A percentile compares a stretch with the other conserved stretches of the same genome.
These are phyloP conservation scores for Alisma plantagoaquatica DNA, from an alignment of 106 monocot species.

Conservation along the genomic window DNA sequence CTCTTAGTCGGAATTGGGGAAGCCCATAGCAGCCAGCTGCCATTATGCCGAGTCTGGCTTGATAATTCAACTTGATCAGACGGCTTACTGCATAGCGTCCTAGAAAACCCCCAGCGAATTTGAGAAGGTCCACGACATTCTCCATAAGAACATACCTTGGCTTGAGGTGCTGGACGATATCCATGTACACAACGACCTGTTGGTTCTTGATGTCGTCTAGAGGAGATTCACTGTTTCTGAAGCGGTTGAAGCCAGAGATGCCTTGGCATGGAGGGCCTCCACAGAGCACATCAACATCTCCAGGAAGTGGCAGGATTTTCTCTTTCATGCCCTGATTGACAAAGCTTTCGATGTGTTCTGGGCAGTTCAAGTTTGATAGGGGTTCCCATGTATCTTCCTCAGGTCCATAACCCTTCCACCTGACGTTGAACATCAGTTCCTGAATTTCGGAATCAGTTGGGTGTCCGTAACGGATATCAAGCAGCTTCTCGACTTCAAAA, in stretches of 20 bases:
- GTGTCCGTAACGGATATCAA: constrained; percentile 80
- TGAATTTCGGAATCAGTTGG: constrained; percentile 24
- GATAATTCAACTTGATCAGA: constrained; percentile 50
- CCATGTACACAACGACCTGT: constrained; percentile 75
- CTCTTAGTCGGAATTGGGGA: constrained; percentile 46
- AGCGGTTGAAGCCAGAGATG: constrained; percentile 80
- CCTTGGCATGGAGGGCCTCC: constrained; percentile 98
- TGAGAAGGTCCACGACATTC: constrained; percentile 89
- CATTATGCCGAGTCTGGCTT: constrained; percentile 55
- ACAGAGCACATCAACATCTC: constrained; percentile 77
- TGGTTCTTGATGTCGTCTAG: constrained; percentile 61
- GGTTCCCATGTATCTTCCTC: constrained; percentile 71
- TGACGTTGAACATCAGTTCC: constrained; percentile 73
- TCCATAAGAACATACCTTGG: constrained; percentile 92
- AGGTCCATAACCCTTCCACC: constrained; percentile 64
- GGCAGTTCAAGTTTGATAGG: constrained; percentile 32
- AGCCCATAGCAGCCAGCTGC: constrained; percentile 71
- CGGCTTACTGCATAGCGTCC: constrained; percentile 75
- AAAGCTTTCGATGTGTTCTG: too few species aligned
- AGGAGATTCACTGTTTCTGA: constrained; percentile 44
- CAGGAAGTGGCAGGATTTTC: too few species aligned
- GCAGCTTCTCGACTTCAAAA: constrained; percentile 52
- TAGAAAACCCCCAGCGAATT: constrained; percentile 63
- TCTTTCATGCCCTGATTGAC: too few species aligned
- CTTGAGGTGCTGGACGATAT: constrained; percentile 63